A percentile compares a stretch with the other conserved stretches of the same genome.
Evolutionary conservation across 345 rosid genomes (phyloP).

Genomic region (Dimocarpus longan): DNA sequence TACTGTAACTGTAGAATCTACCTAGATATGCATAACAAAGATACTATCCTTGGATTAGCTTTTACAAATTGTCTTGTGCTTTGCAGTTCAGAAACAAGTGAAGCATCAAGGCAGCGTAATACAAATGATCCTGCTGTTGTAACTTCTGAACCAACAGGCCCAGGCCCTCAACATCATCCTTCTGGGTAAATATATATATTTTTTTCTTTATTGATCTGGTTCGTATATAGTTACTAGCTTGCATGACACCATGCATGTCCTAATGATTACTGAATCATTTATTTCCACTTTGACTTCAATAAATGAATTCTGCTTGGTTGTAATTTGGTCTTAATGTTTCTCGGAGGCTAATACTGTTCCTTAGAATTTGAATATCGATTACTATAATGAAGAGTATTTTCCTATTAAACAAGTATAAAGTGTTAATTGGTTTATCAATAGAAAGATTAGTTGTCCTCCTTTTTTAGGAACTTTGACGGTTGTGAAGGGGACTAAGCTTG

Average conservation of each 20-base stretch:
- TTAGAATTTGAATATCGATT: background rate
- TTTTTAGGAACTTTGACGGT: too few relatives aligned
- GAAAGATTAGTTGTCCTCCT: background rate
- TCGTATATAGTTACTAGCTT: background rate
- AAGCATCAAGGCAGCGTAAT: constrained; percentile 29
- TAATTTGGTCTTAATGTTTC: background rate
- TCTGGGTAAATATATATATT: constrained; percentile 48
- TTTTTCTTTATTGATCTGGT: background rate
- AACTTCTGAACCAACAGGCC: constrained; percentile 38
- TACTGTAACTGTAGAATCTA: background rate
- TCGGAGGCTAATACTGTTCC: too few relatives aligned
- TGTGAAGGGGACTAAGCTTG: background rate
- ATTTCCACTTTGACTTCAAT: background rate
- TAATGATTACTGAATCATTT: background rate
- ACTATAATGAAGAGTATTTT: background rate
- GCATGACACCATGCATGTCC: background rate
- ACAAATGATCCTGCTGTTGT: constrained; percentile 26
- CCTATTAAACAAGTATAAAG: background rate
- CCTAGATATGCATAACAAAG: constrained; percentile 2
- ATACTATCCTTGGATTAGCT: constrained; percentile 4
- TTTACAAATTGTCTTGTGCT: constrained; percentile 1
- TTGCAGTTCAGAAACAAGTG: constrained; percentile 46
- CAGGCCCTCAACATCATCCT: constrained; percentile 54
- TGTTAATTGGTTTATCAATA: background rate
- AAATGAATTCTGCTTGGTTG: background rate